Evolutionary conservation across 2,329 filamentous ascomycete species (phyloP).

Genomic region (Trichoderma koningii): DNA sequence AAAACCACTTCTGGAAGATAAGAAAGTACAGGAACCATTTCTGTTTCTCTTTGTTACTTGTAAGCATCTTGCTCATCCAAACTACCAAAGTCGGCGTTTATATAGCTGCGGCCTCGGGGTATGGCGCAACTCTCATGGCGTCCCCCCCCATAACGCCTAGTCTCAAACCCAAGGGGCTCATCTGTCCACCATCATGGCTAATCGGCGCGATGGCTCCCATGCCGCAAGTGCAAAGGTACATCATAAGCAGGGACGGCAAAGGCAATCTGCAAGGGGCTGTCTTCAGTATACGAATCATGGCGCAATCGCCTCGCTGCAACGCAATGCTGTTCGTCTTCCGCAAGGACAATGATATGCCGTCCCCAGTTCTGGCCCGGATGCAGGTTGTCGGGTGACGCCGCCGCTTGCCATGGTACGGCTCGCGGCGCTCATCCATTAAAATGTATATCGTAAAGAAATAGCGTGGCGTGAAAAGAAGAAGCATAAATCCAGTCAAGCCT

Average conservation of each 20-base stretch:
- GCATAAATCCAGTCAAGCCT: not conserved
- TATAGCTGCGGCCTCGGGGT: not conserved
- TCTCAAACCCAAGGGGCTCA: not conserved
- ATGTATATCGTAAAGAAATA: slow-evolving; percentile 16
- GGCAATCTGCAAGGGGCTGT: not conserved
- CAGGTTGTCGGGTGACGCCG: not conserved
- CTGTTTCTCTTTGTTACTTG: not conserved
- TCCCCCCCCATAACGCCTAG: not conserved
- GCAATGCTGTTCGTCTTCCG: not conserved
- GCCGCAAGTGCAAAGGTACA: not conserved
- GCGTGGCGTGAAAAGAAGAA: not conserved
- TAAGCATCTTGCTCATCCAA: slow-evolving; percentile 9
- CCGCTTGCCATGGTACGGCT: not conserved
- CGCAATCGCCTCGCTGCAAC: not conserved
- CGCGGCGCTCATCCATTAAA: slow-evolving; percentile 3
- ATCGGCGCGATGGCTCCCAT: not conserved
- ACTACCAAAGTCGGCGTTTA: not conserved
- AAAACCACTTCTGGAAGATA: not conserved
- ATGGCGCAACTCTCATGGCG: not conserved
- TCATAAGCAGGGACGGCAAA: not conserved
- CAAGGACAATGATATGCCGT: not conserved
- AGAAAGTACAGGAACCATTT: not conserved
- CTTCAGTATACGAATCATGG: not conserved
- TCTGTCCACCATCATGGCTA: not conserved
- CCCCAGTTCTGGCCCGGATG: not conserved